Base-by-base conservation (phyloP, 495 filamentous ascomycete genomes). In the Extremus antarcticus region DNA sequence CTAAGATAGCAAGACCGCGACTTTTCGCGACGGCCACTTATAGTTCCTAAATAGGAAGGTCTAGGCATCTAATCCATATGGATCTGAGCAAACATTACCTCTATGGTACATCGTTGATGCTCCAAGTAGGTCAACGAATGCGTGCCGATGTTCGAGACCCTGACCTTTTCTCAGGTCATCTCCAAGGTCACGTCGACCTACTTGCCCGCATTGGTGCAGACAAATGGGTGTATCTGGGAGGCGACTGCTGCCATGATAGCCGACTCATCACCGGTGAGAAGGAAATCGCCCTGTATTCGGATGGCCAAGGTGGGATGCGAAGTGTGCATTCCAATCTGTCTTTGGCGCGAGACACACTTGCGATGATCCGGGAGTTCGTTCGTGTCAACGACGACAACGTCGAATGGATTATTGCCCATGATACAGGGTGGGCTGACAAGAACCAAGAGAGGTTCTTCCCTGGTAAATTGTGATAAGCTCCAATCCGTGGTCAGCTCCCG, bases 161-260 rank as follows among this genome's bases (percentile, higher is more conserved):
- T n/a, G n/a, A n/a, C n/a, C n/a, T n/a, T n/a, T n/a, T n/a, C 3
- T 51, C 55, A 2, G 55, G 55, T 16, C 55, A 58, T 29, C 15
- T 59, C 17, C 23, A 19, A 10, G 55, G 55, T 11, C 55, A 54
- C 24, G 51, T 58, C 4, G 47, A 58, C 50, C 25, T 54, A 3
- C 55, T 54, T n/a, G 50, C 38, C 15, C 55, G 55, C 2, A 4
- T 40, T 2, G 55, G 40, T 17, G 3, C 20, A 32, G 19, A 22
- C 19, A 55, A 58, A 19, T 58, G 55, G 51, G 55, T 47, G 11
- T 54, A 23, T 17, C 43, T 58, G 2, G 55, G 55, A 3, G 51
- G 51, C 4, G 55, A 54, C 43, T 58, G 50, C 22, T 58, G 55
- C 40, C 50, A 58, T 38, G 55, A 58, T 41, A 41, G 17, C 16